Evolutionary conservation across 129 eudicot genomes (phyloP).

Genomic region (Flaveria sonorensis): DNA sequence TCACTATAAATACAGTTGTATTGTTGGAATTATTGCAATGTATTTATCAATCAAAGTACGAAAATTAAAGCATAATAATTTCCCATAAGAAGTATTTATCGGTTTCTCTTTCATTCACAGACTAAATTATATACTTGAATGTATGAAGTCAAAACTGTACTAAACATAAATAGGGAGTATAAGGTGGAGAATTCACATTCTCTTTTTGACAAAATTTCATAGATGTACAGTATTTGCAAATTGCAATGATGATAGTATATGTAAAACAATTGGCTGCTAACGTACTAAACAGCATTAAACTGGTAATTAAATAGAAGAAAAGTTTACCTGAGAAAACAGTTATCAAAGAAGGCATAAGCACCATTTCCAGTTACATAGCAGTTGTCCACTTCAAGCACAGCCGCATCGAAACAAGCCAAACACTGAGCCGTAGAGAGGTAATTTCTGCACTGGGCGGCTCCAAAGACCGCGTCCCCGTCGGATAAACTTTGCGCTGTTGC

Average conservation of each 20-base stretch:
- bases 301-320: background rate
- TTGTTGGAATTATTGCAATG: background rate
- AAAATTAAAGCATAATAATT: background rate
- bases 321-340: slow-evolving; percentile 45
- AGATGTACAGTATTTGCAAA: too few relatives aligned
- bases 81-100: background rate
- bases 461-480: slow-evolving; percentile 38
- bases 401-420: slow-evolving; percentile 40
- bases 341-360: slow-evolving; percentile 40
- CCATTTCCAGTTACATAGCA: slow-evolving; percentile 37
- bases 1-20: background rate
- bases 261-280: background rate
- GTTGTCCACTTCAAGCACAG: slow-evolving; percentile 20
- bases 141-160: background rate
- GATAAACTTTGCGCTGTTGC: slow-evolving; percentile 35
- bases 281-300: background rate
- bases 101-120: background rate
- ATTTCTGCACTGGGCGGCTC: slow-evolving; percentile 42
- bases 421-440: slow-evolving; percentile 46
- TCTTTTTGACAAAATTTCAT: background rate
- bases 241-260: background rate
- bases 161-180: too few relatives aligned
- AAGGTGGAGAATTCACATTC: background rate
- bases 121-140: background rate
- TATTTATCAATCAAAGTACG: background rate